These are phyloP conservation scores for Suaeda aralocaspica DNA, from an alignment of 148 eudicot genomes.

Conservation along the genomic window DNA sequence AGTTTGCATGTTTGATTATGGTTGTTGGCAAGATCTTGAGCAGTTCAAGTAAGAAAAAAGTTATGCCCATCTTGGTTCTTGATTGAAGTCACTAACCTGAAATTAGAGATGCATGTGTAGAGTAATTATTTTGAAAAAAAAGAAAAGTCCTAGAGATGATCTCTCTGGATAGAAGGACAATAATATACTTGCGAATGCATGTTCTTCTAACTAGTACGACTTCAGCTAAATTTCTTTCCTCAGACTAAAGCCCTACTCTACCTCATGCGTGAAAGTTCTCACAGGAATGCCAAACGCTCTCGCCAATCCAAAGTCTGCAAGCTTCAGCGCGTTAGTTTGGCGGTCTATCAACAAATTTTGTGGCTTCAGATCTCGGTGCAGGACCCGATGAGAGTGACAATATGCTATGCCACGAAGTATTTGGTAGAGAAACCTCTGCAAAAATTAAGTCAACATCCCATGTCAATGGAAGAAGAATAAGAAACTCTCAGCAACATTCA, in stretches of 20 bases:
- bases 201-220: not conserved
- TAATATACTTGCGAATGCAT: not conserved
- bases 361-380: constrained; percentile 94
- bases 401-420: constrained; percentile 94
- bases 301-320: constrained; percentile 96
- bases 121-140: not conserved
- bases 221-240: not conserved
- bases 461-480: constrained; percentile 11
- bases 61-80: not conserved
- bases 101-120: not conserved
- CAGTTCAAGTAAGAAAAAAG: not conserved
- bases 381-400: constrained; percentile 97
- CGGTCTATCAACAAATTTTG: constrained; percentile 92
- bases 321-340: constrained; percentile 79
- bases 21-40: not conserved
- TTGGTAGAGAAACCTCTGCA: constrained; percentile 85
- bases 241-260: constrained; percentile 21
- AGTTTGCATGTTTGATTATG: not conserved
- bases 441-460: not conserved
- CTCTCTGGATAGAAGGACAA: not conserved
- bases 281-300: constrained; percentile 94
- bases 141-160: not conserved
- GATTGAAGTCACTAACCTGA: not conserved
- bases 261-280: constrained; percentile 86
- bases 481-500: not conserved